These are phyloP conservation scores for Melocanna baccifera DNA, from an alignment of 176 grass and related monocot species.

Conservation along the genomic window DNA sequence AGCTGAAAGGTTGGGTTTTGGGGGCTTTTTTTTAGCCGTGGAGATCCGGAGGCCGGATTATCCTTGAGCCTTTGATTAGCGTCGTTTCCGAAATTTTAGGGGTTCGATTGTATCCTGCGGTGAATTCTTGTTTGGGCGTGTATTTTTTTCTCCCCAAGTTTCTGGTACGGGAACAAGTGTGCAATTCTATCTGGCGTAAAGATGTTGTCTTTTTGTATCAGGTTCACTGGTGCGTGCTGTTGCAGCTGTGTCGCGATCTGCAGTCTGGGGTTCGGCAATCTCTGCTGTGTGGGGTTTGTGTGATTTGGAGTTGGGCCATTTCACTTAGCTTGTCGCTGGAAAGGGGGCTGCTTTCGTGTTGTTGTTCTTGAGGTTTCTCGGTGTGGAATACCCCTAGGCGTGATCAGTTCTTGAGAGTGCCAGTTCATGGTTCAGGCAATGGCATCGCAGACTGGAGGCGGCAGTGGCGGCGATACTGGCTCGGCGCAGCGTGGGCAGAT, in stretches of 20 bases:
- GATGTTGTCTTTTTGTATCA: background rate
- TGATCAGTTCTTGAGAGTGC: background rate
- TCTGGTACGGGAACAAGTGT: background rate
- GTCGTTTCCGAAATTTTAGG: background rate
- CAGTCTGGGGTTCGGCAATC: background rate
- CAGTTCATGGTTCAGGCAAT: slow-evolving; percentile 53
- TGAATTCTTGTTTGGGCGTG: background rate
- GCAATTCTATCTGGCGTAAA: background rate
- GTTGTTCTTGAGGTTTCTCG: background rate
- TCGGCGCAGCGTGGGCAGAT: slow-evolving; percentile 12
- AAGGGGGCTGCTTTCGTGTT: background rate
- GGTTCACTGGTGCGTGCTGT: background rate
- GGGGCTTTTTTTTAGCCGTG: background rate
- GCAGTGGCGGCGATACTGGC: slow-evolving; percentile 18
- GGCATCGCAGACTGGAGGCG: slow-evolving; percentile 49
- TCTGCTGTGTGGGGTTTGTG: background rate
- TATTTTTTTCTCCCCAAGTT: background rate
- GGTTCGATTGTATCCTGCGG: background rate
- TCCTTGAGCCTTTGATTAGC: background rate
- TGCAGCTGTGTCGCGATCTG: background rate
- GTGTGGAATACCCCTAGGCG: background rate
- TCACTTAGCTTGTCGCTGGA: background rate
- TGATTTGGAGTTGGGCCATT: background rate
- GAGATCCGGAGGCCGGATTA: slow-evolving; percentile 5
- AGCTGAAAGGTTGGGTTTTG: background rate